A percentile compares a stretch with the other conserved stretches of the same genome.
Evolutionary conservation across 2,329 filamentous ascomycete species (phyloP).

Genomic region (Capronia epimyces): DNA sequence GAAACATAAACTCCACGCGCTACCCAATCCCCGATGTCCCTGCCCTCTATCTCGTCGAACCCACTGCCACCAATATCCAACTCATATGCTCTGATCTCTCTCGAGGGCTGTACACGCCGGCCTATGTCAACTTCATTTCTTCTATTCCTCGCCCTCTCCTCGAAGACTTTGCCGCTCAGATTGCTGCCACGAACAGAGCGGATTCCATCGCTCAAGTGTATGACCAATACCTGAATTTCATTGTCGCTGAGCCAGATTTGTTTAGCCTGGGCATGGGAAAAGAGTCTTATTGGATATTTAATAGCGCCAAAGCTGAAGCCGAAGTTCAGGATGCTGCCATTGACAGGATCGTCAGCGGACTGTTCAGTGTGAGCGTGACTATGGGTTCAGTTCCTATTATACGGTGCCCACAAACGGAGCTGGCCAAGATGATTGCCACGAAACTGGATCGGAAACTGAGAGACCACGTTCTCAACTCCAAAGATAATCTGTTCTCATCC

Average conservation of each 20-base stretch:
- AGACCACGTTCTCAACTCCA: constrained; percentile 94
- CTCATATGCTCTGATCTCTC: constrained; percentile 79
- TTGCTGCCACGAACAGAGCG: constrained; percentile 74
- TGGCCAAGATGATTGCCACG: constrained; percentile 87
- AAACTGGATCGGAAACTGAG: constrained; percentile 93
- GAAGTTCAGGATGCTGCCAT: constrained; percentile 81
- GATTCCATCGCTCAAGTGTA: constrained; percentile 89
- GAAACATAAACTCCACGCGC: constrained; percentile 73
- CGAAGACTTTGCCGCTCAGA: constrained; percentile 89
- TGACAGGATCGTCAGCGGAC: constrained; percentile 84
- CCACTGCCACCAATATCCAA: constrained; percentile 72
- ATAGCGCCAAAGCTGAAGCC: constrained; percentile 78
- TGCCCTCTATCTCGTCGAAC: constrained; percentile 93
- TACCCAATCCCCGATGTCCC: constrained; percentile 95
- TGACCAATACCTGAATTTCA: constrained; percentile 96
- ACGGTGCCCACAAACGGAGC: constrained; percentile 83
- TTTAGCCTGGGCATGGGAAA: constrained; percentile 93
- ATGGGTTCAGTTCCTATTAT: constrained; percentile 97
- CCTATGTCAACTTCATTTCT: constrained; percentile 94
- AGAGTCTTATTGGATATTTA: constrained; percentile 76
- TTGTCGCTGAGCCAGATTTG: constrained; percentile 89
- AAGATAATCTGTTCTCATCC: constrained; percentile 91
- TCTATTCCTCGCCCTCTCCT: constrained; percentile 84
- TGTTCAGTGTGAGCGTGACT: constrained; percentile 98
- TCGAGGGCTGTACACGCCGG: constrained; percentile 81